Evolutionary conservation across 371 early-diverging fungal genomes (phyloP).

Genomic region (Chytridiales sp.): DNA sequence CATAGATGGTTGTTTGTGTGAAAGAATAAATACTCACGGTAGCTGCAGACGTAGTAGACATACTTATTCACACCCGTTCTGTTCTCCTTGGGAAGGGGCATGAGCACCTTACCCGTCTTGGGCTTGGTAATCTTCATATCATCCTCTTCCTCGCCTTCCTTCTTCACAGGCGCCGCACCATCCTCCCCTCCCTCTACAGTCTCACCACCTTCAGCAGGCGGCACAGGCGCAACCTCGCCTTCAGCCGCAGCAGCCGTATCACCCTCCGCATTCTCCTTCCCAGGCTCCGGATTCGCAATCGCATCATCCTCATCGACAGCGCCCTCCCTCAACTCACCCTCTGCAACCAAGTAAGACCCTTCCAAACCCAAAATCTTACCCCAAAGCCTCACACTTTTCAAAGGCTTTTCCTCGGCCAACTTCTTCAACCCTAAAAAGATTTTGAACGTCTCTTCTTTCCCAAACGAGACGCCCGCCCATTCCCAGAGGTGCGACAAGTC

Average conservation of each 20-base stretch:
- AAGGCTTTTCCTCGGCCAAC: constrained; percentile 44
- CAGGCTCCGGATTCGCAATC: neutral
- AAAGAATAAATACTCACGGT: constrained; percentile 28
- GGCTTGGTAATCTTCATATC: constrained; percentile 38
- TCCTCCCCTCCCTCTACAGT: constrained; percentile 14
- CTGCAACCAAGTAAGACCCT: constrained; percentile 50
- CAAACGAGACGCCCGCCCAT: constrained; percentile 57
- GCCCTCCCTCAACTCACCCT: constrained; percentile 49
- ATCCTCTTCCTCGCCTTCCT: constrained; percentile 17
- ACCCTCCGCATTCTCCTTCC: constrained; percentile 14
- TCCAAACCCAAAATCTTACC: constrained; percentile 48
- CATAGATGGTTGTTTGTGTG: neutral
- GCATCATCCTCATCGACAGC: constrained; percentile 44
- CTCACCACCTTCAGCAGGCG: constrained; percentile 14
- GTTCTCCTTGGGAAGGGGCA: constrained; percentile 39
- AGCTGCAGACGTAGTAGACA: constrained; percentile 52
- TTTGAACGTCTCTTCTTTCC: constrained; percentile 47
- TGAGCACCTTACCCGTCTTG: constrained; percentile 35
- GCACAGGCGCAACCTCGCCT: constrained; percentile 6
- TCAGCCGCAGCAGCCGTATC: constrained; percentile 7
- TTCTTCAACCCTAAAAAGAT: constrained; percentile 47
- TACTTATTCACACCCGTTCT: constrained; percentile 55
- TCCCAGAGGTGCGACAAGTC: constrained; percentile 52
- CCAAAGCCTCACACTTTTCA: constrained; percentile 55
- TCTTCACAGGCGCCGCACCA: no score